A percentile compares a stretch with the other conserved stretches of the same genome.
phyloP scores from a whole-genome alignment of 176 grass and related monocot species.

The Cenchrus fungigraminus region DNA sequence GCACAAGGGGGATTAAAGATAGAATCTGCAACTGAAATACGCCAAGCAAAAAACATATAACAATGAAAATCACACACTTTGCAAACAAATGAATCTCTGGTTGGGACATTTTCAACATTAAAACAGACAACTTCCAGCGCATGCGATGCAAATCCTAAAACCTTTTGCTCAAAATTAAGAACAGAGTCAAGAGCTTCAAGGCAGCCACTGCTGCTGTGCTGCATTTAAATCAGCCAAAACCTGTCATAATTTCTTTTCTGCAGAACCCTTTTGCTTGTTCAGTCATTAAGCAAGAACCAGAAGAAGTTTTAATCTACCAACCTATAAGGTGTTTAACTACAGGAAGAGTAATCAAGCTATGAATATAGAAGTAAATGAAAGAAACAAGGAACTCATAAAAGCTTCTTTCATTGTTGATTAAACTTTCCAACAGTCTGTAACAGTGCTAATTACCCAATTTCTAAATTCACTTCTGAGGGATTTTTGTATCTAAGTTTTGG shows the following conservation, averaged over 20 bases:
- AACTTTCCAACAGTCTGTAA: too few species aligned
- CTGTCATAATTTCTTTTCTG: not conserved
- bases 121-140: not conserved
- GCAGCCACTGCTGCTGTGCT: too few species aligned
- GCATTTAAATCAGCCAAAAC: not conserved
- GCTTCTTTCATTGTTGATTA: not conserved
- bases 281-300: not conserved
- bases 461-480: too few species aligned
- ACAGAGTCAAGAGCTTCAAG: not conserved
- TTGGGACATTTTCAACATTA: not conserved
- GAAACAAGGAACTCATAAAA: not conserved
- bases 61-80: too few species aligned
- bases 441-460: too few species aligned
- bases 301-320: not conserved
- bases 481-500: too few species aligned
- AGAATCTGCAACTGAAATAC: not conserved
- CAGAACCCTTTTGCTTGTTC: not conserved
- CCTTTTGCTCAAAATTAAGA: not conserved
- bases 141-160: not conserved
- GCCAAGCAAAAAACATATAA: not conserved
- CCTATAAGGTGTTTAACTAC: not conserved
- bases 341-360: not conserved
- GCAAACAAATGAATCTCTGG: not conserved
- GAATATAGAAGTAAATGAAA: not conserved
- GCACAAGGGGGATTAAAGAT: slow-evolving; percentile 11